A percentile compares a stretch with the other conserved stretches of the same genome.
phyloP scores from a whole-genome alignment of 2,329 filamentous ascomycete species.

The Neurospora crassa region DNA sequence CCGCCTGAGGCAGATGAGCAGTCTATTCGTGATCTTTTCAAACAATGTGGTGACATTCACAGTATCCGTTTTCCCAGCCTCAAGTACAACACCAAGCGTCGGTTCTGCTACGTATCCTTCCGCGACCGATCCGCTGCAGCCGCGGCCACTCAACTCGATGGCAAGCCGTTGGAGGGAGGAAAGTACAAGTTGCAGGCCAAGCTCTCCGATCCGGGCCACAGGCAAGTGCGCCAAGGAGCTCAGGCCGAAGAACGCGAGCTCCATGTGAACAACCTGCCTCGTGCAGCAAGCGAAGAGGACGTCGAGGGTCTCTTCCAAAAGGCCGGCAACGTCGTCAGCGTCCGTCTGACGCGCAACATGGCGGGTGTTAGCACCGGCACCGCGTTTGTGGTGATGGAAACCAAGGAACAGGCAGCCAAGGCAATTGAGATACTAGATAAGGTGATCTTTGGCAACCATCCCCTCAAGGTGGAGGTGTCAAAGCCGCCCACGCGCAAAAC shows the following conservation, averaged over 20 bases:
- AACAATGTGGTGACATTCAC: conserved; percentile 69
- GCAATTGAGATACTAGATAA: conserved; percentile 62
- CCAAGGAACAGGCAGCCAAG: conserved; percentile 56
- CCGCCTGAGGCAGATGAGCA: conserved; percentile 64
- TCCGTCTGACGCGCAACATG: conserved; percentile 61
- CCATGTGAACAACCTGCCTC: conserved; percentile 62
- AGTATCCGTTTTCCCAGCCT: conserved; percentile 85
- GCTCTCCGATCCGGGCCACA: conserved; percentile 73
- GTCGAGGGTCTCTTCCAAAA: conserved; percentile 61
- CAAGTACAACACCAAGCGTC: conserved; percentile 76
- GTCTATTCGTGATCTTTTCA: conserved; percentile 60
- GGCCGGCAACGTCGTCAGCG: conserved; percentile 64
- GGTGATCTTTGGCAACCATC: conserved; percentile 56
- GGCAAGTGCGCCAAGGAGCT: conserved; percentile 70
- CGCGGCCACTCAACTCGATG: conserved; percentile 64
- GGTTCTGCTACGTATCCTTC: conserved; percentile 97
- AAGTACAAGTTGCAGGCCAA: conserved; percentile 63
- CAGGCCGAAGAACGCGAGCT: conserved; percentile 82
- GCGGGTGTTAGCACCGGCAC: conserved; percentile 65
- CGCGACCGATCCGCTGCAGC: conserved; percentile 56
- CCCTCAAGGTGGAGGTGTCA: conserved; percentile 56
- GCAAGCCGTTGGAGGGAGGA: conserved; percentile 57
- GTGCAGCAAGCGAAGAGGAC: conserved; percentile 54
- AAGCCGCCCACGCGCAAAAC: conserved; percentile 47
- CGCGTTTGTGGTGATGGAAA: conserved; percentile 69